A percentile compares a stretch with the other conserved stretches of the same genome.
Conservation (phyloP, 2,329 filamentous ascomycete species). For the Epichloe festucae region DNA sequence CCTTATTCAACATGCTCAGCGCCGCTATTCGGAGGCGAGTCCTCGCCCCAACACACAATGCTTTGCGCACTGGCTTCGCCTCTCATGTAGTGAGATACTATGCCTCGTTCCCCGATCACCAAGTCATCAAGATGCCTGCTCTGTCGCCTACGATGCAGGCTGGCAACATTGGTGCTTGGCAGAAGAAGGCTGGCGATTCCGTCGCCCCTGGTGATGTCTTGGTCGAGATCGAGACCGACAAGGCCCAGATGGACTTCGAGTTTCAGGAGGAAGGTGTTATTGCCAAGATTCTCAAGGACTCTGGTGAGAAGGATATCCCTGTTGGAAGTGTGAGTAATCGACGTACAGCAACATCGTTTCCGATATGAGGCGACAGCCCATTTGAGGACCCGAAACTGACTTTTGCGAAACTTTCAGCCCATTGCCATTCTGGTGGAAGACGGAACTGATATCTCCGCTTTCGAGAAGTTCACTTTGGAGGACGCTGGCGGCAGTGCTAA, state of each 20-base stretch:
- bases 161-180: slow-evolving; percentile 93
- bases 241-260: slow-evolving; percentile 99
- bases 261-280: slow-evolving; percentile 97
- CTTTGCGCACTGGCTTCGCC: slow-evolving; percentile 37
- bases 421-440: slow-evolving; percentile 94
- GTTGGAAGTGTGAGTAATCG: slow-evolving; percentile 74
- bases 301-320: slow-evolving; percentile 83
- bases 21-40: slow-evolving; percentile 50
- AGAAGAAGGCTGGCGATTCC: slow-evolving; percentile 87
- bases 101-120: slow-evolving; percentile 87
- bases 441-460: slow-evolving; percentile 72
- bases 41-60: slow-evolving; percentile 36
- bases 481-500: slow-evolving; percentile 78
- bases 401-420: slow-evolving; percentile 43
- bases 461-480: slow-evolving; percentile 75
- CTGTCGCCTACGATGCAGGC: slow-evolving; percentile 95
- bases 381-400: slow-evolving; percentile 6
- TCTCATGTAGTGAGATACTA: slow-evolving; percentile 49
- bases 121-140: slow-evolving; percentile 93
- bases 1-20: slow-evolving; percentile 41
- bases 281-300: slow-evolving; percentile 86
- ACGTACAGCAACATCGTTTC: slow-evolving; percentile 5
- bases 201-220: slow-evolving; percentile 88
- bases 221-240: slow-evolving; percentile 98
- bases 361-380: not conserved